Conservation (phyloP, 148 eudicot genomes). For the Dysphania ambrosioides region DNA sequence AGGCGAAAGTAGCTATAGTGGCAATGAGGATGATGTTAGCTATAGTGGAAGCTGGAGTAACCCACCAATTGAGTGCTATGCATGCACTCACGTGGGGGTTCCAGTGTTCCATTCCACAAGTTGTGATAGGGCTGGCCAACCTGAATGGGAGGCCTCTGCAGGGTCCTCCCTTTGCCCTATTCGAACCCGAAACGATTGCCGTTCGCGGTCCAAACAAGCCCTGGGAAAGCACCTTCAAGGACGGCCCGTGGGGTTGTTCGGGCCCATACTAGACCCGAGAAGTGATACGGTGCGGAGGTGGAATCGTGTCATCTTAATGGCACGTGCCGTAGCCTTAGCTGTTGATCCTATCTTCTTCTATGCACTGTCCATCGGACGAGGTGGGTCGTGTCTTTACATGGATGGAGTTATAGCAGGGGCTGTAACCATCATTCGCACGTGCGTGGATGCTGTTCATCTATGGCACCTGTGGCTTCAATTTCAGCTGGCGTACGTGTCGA, state of each 20-base stretch:
- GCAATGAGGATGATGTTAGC: neutral
- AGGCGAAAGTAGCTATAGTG: too few species aligned
- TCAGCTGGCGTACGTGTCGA: slow-evolving; percentile 79
- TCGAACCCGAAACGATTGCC: slow-evolving; percentile 19
- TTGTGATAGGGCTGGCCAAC: slow-evolving; percentile 72
- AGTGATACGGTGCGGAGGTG: slow-evolving; percentile 61
- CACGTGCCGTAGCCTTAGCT: slow-evolving; percentile 76
- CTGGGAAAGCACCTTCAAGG: neutral
- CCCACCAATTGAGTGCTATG: slow-evolving; percentile 64
- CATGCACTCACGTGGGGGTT: slow-evolving; percentile 82
- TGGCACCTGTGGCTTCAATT: slow-evolving; percentile 88
- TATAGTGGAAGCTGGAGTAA: neutral
- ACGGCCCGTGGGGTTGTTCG: slow-evolving; percentile 23
- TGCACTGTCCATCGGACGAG: slow-evolving; percentile 59
- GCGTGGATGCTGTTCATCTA: slow-evolving; percentile 65
- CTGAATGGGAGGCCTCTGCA: slow-evolving; percentile 86
- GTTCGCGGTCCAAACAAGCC: neutral
- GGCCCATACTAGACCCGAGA: slow-evolving; percentile 64
- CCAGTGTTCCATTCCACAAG: slow-evolving; percentile 93
- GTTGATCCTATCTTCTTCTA: slow-evolving; percentile 91
- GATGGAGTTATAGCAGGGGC: slow-evolving; percentile 59
- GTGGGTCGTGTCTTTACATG: slow-evolving; percentile 79
- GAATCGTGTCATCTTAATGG: slow-evolving; percentile 64
- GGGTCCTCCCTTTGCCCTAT: slow-evolving; percentile 75
- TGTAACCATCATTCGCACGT: slow-evolving; percentile 54